Evolutionary conservation across 2,329 filamentous ascomycete species (phyloP), one percentile per base, ranked within the genome.

Genomic region (Penicillium hordei): DNA sequence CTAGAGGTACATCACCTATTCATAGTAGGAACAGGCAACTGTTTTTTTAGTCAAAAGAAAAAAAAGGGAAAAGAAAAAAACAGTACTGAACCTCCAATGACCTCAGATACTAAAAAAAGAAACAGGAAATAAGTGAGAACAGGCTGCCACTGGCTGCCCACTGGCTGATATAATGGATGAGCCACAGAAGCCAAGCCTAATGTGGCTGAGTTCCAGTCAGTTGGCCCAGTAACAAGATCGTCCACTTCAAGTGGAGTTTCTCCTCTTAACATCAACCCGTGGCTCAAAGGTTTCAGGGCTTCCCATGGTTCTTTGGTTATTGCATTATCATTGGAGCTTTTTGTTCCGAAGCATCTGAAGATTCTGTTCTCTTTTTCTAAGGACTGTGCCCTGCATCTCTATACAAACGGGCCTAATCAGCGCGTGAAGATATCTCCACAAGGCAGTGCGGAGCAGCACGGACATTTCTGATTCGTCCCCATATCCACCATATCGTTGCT

Each of bases 381-480:
- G 10, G 29, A 15, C 10, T 49, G 4, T 33, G 10, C 27, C 31
- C 15, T 42, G 8, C n/a, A n/a, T 51, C 23, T 36, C 39, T 44
- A 29, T 38, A 43, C 21, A n/a, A n/a, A 17, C 27, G 17, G 44
- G n/a, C 40, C 53, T 51, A 46, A 52, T 57, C 48, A 42, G 34
- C 21, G 42, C 40, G n/a, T 19, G 25, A 56, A 29, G 31, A 31
- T n/a, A 42, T 25, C 48, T 44, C 40, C 52, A 60, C 57, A 42
- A 34, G 48, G 50, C 57, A 55, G 38, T 59, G 64, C 60, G 64
- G 64, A 53, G 61, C 58, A 42, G 51, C 51, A 27, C 57, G 50
- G 55, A 54, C 55, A 57, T 44, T 56, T 56, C 21, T 60, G 54
- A 65, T 67, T 67, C 60, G 63, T 48, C 58, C 38, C 45, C 39